Evolutionary conservation across 2,329 filamentous ascomycete species (phyloP).

Genomic region (Tolypocladium capitatum): DNA sequence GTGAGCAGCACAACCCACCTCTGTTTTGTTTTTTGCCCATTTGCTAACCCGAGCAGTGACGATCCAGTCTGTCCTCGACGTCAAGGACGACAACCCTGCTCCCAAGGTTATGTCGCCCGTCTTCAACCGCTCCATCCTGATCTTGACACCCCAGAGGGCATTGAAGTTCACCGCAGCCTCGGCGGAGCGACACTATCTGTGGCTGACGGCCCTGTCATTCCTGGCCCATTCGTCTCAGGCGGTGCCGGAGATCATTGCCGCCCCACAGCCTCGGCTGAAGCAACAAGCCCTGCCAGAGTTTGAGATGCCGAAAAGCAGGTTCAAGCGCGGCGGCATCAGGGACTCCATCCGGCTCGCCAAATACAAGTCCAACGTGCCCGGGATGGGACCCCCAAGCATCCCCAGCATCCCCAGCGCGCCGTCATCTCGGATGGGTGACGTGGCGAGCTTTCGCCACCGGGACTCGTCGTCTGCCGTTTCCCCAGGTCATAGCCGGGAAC

Average conservation of each 20-base stretch:
- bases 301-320: constrained; percentile 33
- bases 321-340: constrained; percentile 49
- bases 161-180: constrained; percentile 85
- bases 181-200: constrained; percentile 80
- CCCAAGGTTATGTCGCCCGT: constrained; percentile 55
- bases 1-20: constrained; percentile 42
- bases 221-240: constrained; percentile 78
- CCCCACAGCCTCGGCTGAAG: constrained; percentile 29
- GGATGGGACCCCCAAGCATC: constrained; percentile 38
- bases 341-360: constrained; percentile 89
- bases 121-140: constrained; percentile 90
- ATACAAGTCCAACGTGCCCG: constrained; percentile 41
- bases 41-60: constrained; percentile 46
- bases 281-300: constrained; percentile 34
- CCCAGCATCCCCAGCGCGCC: constrained; percentile 26
- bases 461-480: constrained; percentile 26
- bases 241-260: constrained; percentile 56
- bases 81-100: constrained; percentile 81
- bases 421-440: constrained; percentile 22
- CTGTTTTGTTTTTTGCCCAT: constrained; percentile 4
- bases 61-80: constrained; percentile 93
- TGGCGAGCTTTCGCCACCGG: constrained; percentile 21
- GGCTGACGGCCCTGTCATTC: constrained; percentile 91
- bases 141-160: constrained; percentile 82
- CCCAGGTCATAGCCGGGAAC: constrained; percentile 28